A percentile compares a stretch with the other conserved stretches of the same genome.
Evolutionary conservation across 1,284 basidiomycete species (phyloP).

Genomic region (Hemileia vastatrix): DNA sequence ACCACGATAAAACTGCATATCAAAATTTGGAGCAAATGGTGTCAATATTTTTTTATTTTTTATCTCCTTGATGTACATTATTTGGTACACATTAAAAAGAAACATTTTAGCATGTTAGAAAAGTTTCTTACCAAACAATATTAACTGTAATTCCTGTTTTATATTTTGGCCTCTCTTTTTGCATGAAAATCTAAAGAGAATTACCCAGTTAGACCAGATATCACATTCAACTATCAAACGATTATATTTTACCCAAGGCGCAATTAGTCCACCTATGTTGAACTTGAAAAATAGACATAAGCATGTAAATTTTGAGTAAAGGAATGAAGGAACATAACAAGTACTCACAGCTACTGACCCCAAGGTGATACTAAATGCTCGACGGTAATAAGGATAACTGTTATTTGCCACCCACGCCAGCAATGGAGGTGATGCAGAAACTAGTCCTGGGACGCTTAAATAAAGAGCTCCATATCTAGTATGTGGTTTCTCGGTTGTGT

Average conservation of each 20-base stretch:
- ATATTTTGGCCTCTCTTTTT: conserved; percentile 12
- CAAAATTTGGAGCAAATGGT: no score
- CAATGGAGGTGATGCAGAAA: conserved; percentile 9
- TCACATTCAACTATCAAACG: no score
- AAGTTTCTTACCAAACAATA: conserved; percentile 9
- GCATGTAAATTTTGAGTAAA: no score
- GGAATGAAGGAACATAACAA: no score
- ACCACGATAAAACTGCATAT: conserved; percentile 8
- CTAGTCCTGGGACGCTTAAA: conserved; percentile 11
- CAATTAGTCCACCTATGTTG: not conserved
- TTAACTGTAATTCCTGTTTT: conserved; percentile 2
- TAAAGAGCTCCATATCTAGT: conserved; percentile 18
- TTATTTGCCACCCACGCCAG: conserved; percentile 19
- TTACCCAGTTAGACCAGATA: no score
- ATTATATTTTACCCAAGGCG: not conserved
- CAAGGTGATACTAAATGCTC: conserved; percentile 10
- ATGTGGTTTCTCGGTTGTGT: not conserved
- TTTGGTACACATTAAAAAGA: not conserved
- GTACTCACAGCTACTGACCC: conserved; percentile 16
- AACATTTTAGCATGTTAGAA: no score
- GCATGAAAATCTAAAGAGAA: conserved; percentile 16
- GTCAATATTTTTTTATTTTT: no score
- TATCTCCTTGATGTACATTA: not conserved
- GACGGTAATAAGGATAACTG: conserved; percentile 14
- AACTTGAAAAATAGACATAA: no score